Evolutionary conservation across 1,139 yeast genomes (phyloP), one percentile per base, ranked within the genome.

Genomic region (Hyphopichia fennica): DNA sequence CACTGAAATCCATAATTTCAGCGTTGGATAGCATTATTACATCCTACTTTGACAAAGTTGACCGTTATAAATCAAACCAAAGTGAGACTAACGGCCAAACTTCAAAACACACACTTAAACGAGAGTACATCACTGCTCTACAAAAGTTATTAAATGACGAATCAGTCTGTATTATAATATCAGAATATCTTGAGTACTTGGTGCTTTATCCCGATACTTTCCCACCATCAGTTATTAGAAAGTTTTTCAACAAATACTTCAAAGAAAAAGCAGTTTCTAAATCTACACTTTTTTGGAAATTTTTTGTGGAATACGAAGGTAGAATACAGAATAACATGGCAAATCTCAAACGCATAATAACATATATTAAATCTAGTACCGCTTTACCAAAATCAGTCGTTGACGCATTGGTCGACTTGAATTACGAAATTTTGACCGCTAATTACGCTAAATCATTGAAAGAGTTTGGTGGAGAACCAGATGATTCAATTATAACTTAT

Each of bases 271-370:
- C 65, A 2, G 52, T 82, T 28, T 60, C 61, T 38, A 54, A 62
- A 4, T 77, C 81, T 2, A 58, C 60, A 3, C 55, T 68, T 18
- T 84, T 82, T 49, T 84, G 90, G 90, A 58, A 63, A 16, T 71
- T 74, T 37, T 81, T 63, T 47, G 70, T 83, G 44, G 75, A 78
- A 38, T 80, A 75, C 52, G 86, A 83, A 49, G 67, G 67, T 2
- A 55, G 69, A 23, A 42, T 50, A 0, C 65, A 67, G 39, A 63
- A 66, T 25, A 77, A 81, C 47, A 64, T 70, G 35, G 53, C 52
- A 22, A 79, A 78, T 49, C 51, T 82, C 34, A 58, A 65, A 28
- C 62, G 61, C 34, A 63, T 83, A 14, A 62, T 81, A 6, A 57
- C 65, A 19, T 66, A 70, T 38, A 54, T 82, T 28, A 75, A 74